phyloP scores from a whole-genome alignment of 306 rosid genomes.

The Gastrolobium villosum region DNA sequence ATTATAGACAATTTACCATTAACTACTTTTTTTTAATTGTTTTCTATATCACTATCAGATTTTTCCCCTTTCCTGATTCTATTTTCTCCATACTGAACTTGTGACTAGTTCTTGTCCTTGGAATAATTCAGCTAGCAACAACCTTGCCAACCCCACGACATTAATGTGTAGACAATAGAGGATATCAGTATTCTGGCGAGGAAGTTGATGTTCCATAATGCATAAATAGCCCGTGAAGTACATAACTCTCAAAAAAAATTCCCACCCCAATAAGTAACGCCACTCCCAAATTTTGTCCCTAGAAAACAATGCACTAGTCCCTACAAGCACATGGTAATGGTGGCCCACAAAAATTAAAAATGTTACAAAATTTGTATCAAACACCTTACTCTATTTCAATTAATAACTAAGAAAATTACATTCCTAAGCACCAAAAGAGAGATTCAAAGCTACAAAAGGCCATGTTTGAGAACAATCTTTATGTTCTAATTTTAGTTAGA shows the following conservation, averaged over 20 bases:
- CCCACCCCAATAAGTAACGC: constrained; percentile 49
- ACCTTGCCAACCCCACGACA: constrained; percentile 12
- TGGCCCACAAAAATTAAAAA: constrained; percentile 50
- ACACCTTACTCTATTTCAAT: constrained; percentile 7
- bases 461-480: constrained; percentile 35
- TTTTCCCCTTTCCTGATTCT: neutral
- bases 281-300: constrained; percentile 45
- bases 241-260: constrained; percentile 56
- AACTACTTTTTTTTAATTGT: neutral
- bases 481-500: constrained; percentile 37
- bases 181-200: neutral
- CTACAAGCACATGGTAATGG: constrained; percentile 52
- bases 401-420: constrained; percentile 8
- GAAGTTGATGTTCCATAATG: constrained; percentile 47
- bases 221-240: constrained; percentile 56
- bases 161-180: constrained; percentile 42
- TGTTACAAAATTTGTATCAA: constrained; percentile 33
- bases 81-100: constrained; percentile 30
- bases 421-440: constrained; percentile 43
- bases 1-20: neutral
- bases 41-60: neutral
- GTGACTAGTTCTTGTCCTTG: constrained; percentile 40
- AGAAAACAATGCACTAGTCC: constrained; percentile 43
- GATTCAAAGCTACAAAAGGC: constrained; percentile 47
- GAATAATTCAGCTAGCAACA: constrained; percentile 37